Conservation (phyloP, 139 green algal species). For the Chlorella sp. region DNA sequence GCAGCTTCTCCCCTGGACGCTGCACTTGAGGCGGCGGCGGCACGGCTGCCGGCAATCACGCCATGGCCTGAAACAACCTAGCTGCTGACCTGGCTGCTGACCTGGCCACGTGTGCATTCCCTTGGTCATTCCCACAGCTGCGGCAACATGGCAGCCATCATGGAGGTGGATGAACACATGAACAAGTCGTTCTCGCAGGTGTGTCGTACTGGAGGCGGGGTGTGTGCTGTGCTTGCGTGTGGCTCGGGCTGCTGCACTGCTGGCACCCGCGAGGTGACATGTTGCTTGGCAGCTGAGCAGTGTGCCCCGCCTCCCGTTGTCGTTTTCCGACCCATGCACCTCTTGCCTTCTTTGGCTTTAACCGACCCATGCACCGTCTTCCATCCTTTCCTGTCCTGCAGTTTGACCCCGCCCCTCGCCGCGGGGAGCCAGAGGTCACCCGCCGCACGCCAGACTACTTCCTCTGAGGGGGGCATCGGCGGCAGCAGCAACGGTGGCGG, state of each 20-base stretch:
- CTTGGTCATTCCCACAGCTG: constrained; percentile 61
- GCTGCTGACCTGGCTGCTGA: no score
- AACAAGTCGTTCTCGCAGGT: constrained; percentile 82
- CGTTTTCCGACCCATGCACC: no score
- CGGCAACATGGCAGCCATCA: constrained; percentile 97
- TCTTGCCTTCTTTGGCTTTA: no score
- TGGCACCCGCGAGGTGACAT: no score
- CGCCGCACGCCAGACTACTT: constrained; percentile 93
- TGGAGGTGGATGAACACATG: constrained; percentile 97
- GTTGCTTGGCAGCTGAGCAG: no score
- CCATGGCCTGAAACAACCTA: no score
- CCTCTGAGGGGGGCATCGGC: constrained; percentile 59
- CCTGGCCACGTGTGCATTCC: background rate
- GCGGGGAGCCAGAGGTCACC: constrained; percentile 91
- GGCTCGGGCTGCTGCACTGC: no score
- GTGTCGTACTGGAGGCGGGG: background rate
- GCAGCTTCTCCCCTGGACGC: no score
- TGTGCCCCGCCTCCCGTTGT: no score
- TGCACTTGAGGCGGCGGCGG: no score
- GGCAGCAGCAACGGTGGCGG: background rate
- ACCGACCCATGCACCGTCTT: no score
- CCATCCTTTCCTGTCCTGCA: constrained; percentile 29
- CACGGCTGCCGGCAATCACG: no score
- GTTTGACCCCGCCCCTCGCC: constrained; percentile 96
- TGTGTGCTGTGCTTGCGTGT: background rate